Base-by-base conservation (phyloP, 148 eudicot genomes). In the Diospyros lotus region DNA sequence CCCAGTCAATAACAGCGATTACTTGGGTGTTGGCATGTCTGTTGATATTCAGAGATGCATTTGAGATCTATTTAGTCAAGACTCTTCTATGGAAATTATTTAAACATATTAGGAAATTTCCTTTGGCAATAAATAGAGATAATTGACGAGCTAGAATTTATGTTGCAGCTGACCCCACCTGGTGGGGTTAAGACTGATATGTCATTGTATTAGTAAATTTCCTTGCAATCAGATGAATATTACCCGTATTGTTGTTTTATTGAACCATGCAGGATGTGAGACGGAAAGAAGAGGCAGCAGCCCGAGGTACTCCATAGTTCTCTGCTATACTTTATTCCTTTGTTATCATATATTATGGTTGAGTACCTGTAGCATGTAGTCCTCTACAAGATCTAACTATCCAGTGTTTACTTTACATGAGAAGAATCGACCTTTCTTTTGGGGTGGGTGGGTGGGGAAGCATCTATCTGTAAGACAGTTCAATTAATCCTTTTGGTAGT, bases 231-330 rank as follows among this genome's bases (percentile, higher is more conserved):
- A 72, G 38, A 11, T 12, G 44, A 59, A 28, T 4, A 1, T 2
- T 11, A 58, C 10, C 50, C 52, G 58, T 17, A 71, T 38, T 8
- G 11, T 59, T 58, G 5, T 76, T 17, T 78, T 80, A 15, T 64
- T 80, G 64, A 84, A 61, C 55, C n/a, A 60, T 82, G 82, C 88
- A 94, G 98, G 90, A 77, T 58, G 83, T 94, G n/a, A 90, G 79
- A 78, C 83, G 97, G 76, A 90, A 75, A 85, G 98, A 94, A 85
- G 98, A 94, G 50, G 98, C 98, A 55, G 93, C 92, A 3, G 81
- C 89, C 62, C 89, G 97, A 88, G 95, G 98, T 94, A 77, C 68
- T 70, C 71, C 53, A 39, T 51, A 12, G 72, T 43, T 71, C 61
- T 64, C 11, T 75, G 56, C 53, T 43, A 68, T n/a, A 10, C 53